A percentile compares a stretch with the other conserved stretches of the same genome.
Evolutionary conservation across 257 asterid species (phyloP).

Genomic region (Perilla frutescens): DNA sequence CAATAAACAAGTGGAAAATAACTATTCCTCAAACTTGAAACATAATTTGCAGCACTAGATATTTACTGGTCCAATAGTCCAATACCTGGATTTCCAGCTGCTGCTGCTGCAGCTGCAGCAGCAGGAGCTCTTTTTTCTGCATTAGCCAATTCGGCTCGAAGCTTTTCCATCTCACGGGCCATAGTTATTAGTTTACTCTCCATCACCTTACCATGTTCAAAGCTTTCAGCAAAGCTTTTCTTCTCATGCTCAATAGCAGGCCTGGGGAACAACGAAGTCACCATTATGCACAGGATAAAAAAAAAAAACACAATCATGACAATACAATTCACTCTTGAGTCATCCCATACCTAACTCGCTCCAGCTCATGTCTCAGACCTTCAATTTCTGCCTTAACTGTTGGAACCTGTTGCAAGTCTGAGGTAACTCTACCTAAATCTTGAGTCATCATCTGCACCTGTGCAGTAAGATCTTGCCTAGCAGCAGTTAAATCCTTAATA

Average conservation of each 20-base stretch:
- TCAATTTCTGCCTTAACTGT: slow-evolving; percentile 77
- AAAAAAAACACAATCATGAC: background rate
- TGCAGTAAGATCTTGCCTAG: slow-evolving; percentile 72
- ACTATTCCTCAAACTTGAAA: slow-evolving; percentile 6
- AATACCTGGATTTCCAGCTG: slow-evolving; percentile 74
- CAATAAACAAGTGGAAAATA: slow-evolving; percentile 13
- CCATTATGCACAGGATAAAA: background rate
- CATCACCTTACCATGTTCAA: slow-evolving; percentile 90
- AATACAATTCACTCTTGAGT: background rate
- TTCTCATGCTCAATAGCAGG: slow-evolving; percentile 93
- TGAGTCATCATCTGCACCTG: slow-evolving; percentile 88
- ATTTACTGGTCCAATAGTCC: slow-evolving; percentile 31
- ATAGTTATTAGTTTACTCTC: slow-evolving; percentile 79
- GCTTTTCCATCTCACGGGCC: slow-evolving; percentile 94
- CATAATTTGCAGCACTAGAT: slow-evolving; percentile 15
- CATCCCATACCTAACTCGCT: slow-evolving; percentile 69
- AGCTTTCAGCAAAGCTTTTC: slow-evolving; percentile 88
- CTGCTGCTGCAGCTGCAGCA: slow-evolving; percentile 58
- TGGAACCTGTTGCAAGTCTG: slow-evolving; percentile 84
- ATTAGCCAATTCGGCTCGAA: slow-evolving; percentile 92
- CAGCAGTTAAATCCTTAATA: slow-evolving; percentile 78
- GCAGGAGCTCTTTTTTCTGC: slow-evolving; percentile 85
- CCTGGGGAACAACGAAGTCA: slow-evolving; percentile 46
- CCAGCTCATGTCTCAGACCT: slow-evolving; percentile 69
- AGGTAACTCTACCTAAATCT: slow-evolving; percentile 75